These are phyloP conservation scores for Setaria viridis DNA, from an alignment of 202 grass and related monocot species.

Conservation along the genomic window DNA sequence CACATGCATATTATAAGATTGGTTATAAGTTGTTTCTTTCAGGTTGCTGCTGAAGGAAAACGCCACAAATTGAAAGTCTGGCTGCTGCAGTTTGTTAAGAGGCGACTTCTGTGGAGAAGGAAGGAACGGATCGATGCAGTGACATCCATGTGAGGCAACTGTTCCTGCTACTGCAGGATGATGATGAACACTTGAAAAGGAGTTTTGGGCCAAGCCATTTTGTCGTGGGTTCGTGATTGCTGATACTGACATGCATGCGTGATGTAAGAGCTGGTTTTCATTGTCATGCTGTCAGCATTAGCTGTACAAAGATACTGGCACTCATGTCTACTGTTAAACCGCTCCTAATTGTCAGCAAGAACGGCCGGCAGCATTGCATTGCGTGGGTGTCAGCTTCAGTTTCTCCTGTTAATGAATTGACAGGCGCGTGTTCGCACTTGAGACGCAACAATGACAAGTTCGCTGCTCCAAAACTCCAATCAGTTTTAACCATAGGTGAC, in stretches of 20 bases:
- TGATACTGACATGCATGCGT: background rate
- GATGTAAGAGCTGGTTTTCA: background rate
- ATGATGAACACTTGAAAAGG: background rate
- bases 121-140: background rate
- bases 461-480: background rate
- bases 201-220: background rate
- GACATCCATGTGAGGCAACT: background rate
- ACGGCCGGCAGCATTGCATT: background rate
- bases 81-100: background rate
- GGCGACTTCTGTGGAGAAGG: background rate
- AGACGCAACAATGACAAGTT: background rate
- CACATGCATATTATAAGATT: background rate
- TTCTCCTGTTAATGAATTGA: background rate
- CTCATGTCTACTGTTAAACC: background rate
- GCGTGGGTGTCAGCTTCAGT: background rate
- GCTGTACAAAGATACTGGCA: background rate
- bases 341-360: constrained; percentile 28
- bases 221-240: background rate
- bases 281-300: background rate
- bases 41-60: background rate
- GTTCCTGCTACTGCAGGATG: background rate
- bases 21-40: background rate
- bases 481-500: too few relatives aligned
- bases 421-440: background rate
- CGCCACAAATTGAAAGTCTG: background rate